Conservation (phyloP, 2,329 filamentous ascomycete species). For the Aulographum hederae region DNA sequence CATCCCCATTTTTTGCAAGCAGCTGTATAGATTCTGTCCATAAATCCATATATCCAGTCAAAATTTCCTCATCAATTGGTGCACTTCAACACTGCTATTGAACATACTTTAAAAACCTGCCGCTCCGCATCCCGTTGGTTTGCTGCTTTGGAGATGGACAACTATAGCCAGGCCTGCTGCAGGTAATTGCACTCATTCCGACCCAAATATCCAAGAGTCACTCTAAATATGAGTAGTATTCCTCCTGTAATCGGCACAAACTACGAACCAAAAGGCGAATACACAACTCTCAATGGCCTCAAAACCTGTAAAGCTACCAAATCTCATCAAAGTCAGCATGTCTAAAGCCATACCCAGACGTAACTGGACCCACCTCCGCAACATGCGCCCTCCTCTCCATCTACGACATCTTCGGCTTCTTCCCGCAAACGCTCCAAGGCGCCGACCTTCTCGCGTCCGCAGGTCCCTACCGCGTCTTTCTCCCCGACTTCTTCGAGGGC, state of each 20-base stretch:
- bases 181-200: too few relatives aligned
- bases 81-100: too few relatives aligned
- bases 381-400: constrained; percentile 39
- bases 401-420: constrained; percentile 48
- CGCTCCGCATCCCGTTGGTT: too few relatives aligned
- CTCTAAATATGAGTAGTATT: too few relatives aligned
- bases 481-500: constrained; percentile 82
- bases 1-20: too few relatives aligned
- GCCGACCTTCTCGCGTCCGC: constrained; percentile 42
- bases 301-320: constrained; percentile 33
- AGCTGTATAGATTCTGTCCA: too few relatives aligned
- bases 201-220: too few relatives aligned
- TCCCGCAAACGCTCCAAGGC: constrained; percentile 42
- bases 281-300: constrained; percentile 39
- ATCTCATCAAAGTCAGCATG: neutral
- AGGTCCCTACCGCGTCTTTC: constrained; percentile 68
- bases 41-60: too few relatives aligned
- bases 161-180: too few relatives aligned
- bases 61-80: too few relatives aligned
- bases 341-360: constrained; percentile 21
- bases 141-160: too few relatives aligned
- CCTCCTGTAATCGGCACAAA: constrained; percentile 28
- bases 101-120: too few relatives aligned
- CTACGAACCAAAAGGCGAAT: constrained; percentile 40
- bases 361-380: constrained; percentile 36